phyloP scores from a whole-genome alignment of 1,139 yeast genomes.

The Zhuliangozyma parablackwelliae region DNA sequence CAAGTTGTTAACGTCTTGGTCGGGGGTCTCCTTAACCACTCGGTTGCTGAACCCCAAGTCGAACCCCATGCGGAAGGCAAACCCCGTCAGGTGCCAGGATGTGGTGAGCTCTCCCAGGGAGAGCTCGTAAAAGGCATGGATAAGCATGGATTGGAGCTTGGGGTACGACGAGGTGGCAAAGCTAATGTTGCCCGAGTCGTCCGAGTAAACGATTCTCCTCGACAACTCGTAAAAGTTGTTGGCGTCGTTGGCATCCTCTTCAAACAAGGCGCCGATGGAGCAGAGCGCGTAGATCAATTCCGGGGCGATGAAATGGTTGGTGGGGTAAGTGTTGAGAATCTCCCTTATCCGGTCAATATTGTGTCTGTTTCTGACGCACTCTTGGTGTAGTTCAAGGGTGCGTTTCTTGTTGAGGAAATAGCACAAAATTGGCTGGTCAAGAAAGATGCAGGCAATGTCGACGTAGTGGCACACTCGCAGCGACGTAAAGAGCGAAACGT shows the following conservation, averaged over 20 bases:
- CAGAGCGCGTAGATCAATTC: slow-evolving; percentile 7
- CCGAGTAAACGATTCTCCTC: slow-evolving; percentile 2
- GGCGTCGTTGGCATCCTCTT: slow-evolving; percentile 4
- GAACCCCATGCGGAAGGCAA: slow-evolving; percentile 9
- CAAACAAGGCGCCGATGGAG: slow-evolving; percentile 5
- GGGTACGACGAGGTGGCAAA: slow-evolving; percentile 7
- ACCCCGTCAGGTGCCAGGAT: slow-evolving; percentile 9
- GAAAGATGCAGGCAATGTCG: slow-evolving; percentile 3
- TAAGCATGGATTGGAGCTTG: slow-evolving; percentile 5
- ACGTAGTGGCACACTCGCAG: slow-evolving; percentile 2
- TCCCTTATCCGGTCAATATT: not conserved
- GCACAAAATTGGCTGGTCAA: slow-evolving; percentile 5
- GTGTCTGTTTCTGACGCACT: slow-evolving; percentile 1
- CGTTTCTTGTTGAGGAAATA: slow-evolving; percentile 2
- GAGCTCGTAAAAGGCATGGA: slow-evolving; percentile 6
- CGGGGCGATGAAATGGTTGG: slow-evolving; percentile 6
- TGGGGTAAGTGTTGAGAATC: slow-evolving; percentile 4
- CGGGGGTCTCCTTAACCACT: slow-evolving; percentile 2
- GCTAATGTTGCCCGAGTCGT: not conserved
- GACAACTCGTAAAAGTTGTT: slow-evolving; percentile 4
- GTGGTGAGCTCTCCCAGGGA: slow-evolving; percentile 7
- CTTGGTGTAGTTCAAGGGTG: slow-evolving; percentile 1
- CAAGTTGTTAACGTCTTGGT: slow-evolving; percentile 3
- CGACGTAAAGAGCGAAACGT: slow-evolving; percentile 3
- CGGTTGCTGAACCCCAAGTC: slow-evolving; percentile 7